Evolutionary conservation across 768 basidiomycete genomes (phyloP), one percentile per base, ranked within the genome.

Genomic region (Russula brevipes): DNA sequence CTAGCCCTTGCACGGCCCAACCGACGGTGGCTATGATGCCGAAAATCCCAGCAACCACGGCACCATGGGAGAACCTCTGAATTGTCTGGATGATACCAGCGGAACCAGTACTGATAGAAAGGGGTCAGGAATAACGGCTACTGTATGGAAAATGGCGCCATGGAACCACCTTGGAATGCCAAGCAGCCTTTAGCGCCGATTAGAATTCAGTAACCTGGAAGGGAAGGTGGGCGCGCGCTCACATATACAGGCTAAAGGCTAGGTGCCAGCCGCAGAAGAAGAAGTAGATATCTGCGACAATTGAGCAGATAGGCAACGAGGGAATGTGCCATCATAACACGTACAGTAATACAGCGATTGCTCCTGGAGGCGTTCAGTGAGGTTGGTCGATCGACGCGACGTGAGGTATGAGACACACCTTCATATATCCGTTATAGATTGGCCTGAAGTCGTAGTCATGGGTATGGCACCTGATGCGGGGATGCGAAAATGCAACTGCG

Each of bases 361-460:
- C 78, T 94, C 91, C 92, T 94, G 75, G 49, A 66, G 17, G 16
- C 30, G n/a, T 60, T 72, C 47, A 76, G 64, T 53, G 55, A 54
- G 53, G 11, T 44, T 38, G 9, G 30, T 60, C 60, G 56, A 57
- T n/a, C 44, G 44, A 46, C 49, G 33, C 45, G 47, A 42, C 49
- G 33, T 46, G 47, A 42, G 57, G 39, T 41, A 59, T 41, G 16
- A 57, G 19, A 71, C 79, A 72, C 70, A 88, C 95, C 83, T 97
- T 96, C 87, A 94, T 92, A 79, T 93, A 96, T 58, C 91, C 95
- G 70, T 97, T 95, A 79, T 98, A 98, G 72, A 95, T 91, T 16
- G 96, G 95, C 70, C 93, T 93, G 70, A 36, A 39, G 55, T 59
- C 35, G 61, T 60, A 39, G 55, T 59, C 35, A 63, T 60, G 57